Evolutionary conservation across 192 early-diverging fungal genomes (phyloP), one percentile per base, ranked within the genome.

Genomic region (Phlyctochytrium arcticum): DNA sequence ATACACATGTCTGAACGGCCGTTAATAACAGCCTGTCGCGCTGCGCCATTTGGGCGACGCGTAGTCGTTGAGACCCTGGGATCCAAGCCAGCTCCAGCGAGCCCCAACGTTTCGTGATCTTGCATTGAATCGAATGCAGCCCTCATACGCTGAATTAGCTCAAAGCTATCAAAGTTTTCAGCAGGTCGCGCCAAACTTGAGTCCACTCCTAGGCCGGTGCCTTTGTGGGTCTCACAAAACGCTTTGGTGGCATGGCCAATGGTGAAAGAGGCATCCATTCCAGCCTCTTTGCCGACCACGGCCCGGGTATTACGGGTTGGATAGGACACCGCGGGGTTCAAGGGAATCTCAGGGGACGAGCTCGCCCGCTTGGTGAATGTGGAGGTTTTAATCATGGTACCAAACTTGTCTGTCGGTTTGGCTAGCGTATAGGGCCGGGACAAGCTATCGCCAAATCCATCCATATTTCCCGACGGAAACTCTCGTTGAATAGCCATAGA

Each of bases 71-170:
- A n/a, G n/a, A n/a, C n/a, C n/a, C n/a, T n/a, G n/a, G n/a, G n/a
- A n/a, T n/a, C n/a, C n/a, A n/a, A n/a, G n/a, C n/a, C n/a, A n/a
- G n/a, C n/a, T n/a, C n/a, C n/a, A n/a, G n/a, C n/a, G n/a, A n/a
- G n/a, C n/a, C n/a, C n/a, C n/a, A n/a, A n/a, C n/a, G n/a, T n/a
- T n/a, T n/a, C n/a, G n/a, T n/a, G n/a, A n/a, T 34, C 39, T 19
- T 57, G 56, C 3, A 57, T 33, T 21, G 17, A 8, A 19, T 61
- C 24, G 17, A 61, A 48, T 6, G 59, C 59, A n/a, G 59, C 21
- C 30, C 44, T 35, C 59, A 61, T 61, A 15, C 59, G 39, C 59
- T 61, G 39, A n/a, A 61, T 61, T 29, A 61, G 44, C 47, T 61
- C 59, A 30, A 32, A 48, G 17, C 59, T 37, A 29, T 61, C 59